These are phyloP conservation scores for Suhomyces kunorum DNA, from an alignment of 1,139 yeast genomes.

Conservation along the genomic window DNA sequence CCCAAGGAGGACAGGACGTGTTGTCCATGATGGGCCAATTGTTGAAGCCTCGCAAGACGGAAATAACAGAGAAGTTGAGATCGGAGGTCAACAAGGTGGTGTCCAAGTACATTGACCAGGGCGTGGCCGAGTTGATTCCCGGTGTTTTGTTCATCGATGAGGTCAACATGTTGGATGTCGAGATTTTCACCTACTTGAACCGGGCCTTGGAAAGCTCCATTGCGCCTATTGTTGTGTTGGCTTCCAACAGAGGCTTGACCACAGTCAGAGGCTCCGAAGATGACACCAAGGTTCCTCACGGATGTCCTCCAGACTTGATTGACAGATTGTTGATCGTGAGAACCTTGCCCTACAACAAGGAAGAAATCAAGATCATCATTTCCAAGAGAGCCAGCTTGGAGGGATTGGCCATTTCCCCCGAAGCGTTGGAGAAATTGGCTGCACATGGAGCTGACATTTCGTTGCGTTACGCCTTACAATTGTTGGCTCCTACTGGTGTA, in stretches of 20 bases:
- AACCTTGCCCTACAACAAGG: constrained; percentile 81
- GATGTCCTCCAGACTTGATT: constrained; percentile 91
- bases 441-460: constrained; percentile 72
- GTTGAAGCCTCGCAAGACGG: constrained; percentile 96
- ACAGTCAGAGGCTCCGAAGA: constrained; percentile 89
- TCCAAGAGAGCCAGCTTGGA: constrained; percentile 81
- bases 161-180: constrained; percentile 96
- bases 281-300: constrained; percentile 78
- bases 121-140: constrained; percentile 96
- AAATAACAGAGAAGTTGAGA: constrained; percentile 93
- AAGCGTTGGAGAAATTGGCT: constrained; percentile 74
- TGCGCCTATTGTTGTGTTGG: constrained; percentile 93
- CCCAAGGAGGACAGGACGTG: constrained; percentile 99
- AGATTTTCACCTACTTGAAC: constrained; percentile 90
- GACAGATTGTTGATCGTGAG: constrained; percentile 90
- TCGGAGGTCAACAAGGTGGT: constrained; percentile 94
- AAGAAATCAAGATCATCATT: constrained; percentile 80
- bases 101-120: constrained; percentile 94
- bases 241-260: constrained; percentile 93
- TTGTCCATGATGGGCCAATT: constrained; percentile 98
- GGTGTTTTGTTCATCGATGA: constrained; percentile 98
- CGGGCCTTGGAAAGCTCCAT: constrained; percentile 89
- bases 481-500: constrained; percentile 87
- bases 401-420: constrained; percentile 59
- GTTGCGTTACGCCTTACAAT: constrained; percentile 86